Evolutionary conservation across 805 yeast species (phyloP).

Genomic region (Pichia phayaonensis): DNA sequence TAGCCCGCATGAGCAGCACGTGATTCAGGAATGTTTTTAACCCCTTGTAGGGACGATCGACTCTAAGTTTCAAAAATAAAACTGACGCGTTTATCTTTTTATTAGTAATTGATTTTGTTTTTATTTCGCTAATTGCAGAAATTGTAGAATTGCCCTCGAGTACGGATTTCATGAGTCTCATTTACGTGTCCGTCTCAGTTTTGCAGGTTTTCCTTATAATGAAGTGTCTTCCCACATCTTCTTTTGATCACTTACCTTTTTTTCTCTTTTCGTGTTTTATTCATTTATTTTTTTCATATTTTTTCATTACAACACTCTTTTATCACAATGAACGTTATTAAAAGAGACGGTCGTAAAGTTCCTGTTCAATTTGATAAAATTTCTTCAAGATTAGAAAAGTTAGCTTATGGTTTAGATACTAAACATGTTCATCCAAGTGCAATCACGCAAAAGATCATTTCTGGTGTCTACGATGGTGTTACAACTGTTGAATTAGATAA

Average conservation of each 20-base stretch:
- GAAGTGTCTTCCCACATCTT: neutral
- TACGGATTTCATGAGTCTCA: neutral
- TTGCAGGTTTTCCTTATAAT: neutral
- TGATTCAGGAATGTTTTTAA: neutral
- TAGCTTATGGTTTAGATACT: conserved; percentile 90
- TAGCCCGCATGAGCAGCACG: neutral
- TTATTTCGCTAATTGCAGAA: neutral
- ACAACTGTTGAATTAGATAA: conserved; percentile 82
- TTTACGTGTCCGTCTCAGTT: neutral
- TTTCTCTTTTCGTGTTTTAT: neutral
- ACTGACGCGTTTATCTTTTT: neutral
- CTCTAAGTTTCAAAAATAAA: neutral
- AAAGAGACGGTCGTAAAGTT: conserved; percentile 92
- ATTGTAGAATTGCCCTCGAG: neutral
- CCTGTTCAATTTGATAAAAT: conserved; percentile 94
- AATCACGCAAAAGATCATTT: conserved; percentile 89
- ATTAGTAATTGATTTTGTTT: neutral
- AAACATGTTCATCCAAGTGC: conserved; percentile 91
- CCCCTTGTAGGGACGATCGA: neutral
- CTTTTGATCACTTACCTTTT: neutral
- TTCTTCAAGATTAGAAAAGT: conserved; percentile 88
- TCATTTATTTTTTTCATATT: neutral
- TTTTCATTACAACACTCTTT: conserved; percentile 1
- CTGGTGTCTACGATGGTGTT: conserved; percentile 97
- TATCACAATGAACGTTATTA: conserved; percentile 68